These are phyloP conservation scores for Naganishia onofrii DNA, from an alignment of 768 basidiomycete genomes.

Conservation along the genomic window DNA sequence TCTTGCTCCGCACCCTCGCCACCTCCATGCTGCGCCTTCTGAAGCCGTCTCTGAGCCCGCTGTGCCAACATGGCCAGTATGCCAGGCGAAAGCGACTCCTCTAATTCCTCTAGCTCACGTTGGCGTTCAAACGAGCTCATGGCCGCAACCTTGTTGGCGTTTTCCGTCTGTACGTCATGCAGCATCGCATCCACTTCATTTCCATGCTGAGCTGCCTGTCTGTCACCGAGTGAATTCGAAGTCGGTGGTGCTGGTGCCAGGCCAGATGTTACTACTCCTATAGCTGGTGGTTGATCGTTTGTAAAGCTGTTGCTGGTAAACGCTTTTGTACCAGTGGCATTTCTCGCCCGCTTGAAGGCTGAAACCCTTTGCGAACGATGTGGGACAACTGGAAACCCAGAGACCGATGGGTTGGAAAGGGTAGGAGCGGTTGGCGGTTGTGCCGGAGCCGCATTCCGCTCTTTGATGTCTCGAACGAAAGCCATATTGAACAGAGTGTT, in stretches of 20 bases:
- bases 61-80: constrained; percentile 64
- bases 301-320: constrained; percentile 23
- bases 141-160: constrained; percentile 60
- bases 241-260: constrained; percentile 17
- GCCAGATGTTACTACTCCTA: not conserved
- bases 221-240: constrained; percentile 26
- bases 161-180: constrained; percentile 65
- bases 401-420: constrained; percentile 39
- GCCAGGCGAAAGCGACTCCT: constrained; percentile 69
- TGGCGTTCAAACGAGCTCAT: constrained; percentile 74
- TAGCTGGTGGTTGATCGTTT: constrained; percentile 35
- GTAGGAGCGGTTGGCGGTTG: constrained; percentile 41
- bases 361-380: constrained; percentile 66
- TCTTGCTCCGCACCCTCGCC: constrained; percentile 30
- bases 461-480: constrained; percentile 12
- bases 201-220: not conserved
- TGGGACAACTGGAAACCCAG: constrained; percentile 65
- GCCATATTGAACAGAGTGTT: not conserved
- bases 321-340: constrained; percentile 25
- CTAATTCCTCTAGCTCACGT: constrained; percentile 63
- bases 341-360: constrained; percentile 46
- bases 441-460: not conserved
- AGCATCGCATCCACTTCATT: constrained; percentile 55
- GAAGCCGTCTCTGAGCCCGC: constrained; percentile 56
- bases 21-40: constrained; percentile 34